These are phyloP conservation scores for Cercospora canescens DNA, from an alignment of 2,329 filamentous ascomycete genomes.

Conservation along the genomic window DNA sequence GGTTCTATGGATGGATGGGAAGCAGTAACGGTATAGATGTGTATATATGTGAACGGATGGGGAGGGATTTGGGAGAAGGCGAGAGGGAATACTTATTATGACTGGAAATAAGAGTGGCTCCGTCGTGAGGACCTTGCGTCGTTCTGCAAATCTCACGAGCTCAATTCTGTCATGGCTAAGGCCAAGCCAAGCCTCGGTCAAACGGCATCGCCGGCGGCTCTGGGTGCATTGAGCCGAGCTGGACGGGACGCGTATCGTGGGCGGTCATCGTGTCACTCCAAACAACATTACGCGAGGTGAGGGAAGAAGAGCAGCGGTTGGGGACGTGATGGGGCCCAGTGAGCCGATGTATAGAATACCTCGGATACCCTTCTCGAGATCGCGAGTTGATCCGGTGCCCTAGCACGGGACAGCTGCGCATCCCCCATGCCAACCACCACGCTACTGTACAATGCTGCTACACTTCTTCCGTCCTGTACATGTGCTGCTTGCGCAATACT, in stretches of 20 bases:
- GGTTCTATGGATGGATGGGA: not conserved
- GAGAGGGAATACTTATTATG: not conserved
- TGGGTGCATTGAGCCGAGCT: not conserved
- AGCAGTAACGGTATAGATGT: not conserved
- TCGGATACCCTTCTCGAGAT: not conserved
- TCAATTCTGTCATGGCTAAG: not conserved
- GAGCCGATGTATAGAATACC: not conserved
- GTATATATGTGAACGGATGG: not conserved
- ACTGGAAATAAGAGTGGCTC: slow-evolving; percentile 2
- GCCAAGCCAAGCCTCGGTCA: slow-evolving; percentile 2
- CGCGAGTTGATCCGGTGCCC: not conserved
- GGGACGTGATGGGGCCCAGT: not conserved
- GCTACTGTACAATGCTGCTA: not conserved
- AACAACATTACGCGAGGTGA: not conserved
- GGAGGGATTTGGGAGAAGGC: not conserved
- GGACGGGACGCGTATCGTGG: not conserved
- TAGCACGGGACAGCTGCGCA: not conserved
- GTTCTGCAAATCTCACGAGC: not conserved
- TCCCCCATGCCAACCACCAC: not conserved
- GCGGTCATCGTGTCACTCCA: not conserved
- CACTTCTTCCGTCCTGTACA: not conserved
- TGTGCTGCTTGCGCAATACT: not conserved
- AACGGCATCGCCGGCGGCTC: not conserved
- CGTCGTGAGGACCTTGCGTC: not conserved
- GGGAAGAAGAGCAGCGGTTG: not conserved